phyloP scores from a whole-genome alignment of 106 monocot genomes.

The Dendrobium huoshanense region DNA sequence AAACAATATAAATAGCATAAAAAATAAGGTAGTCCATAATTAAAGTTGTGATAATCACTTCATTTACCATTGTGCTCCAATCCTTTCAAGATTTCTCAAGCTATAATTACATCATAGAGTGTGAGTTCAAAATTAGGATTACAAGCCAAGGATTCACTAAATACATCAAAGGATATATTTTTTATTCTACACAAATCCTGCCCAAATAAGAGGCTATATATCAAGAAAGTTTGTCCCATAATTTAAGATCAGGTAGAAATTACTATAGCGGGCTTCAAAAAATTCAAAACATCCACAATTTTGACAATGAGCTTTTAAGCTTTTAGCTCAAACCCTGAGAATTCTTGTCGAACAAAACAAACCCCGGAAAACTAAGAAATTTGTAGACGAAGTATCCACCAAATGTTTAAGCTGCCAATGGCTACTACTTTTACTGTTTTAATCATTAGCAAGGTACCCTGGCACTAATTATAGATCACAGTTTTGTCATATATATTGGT shows the following conservation, averaged over 20 bases:
- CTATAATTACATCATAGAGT: no score
- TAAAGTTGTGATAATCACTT: no score
- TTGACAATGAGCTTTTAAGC: not conserved
- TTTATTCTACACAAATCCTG: no score
- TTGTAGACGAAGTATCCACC: not conserved
- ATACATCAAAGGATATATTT: no score
- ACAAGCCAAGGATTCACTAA: no score
- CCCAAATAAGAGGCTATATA: no score
- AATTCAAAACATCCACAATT: not conserved
- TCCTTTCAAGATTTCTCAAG: no score
- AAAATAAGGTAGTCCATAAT: no score
- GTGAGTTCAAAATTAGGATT: no score
- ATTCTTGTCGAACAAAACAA: not conserved
- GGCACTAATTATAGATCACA: not conserved
- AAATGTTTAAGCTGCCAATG: not conserved
- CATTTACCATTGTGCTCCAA: no score
- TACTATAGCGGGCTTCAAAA: not conserved
- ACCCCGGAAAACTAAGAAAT: not conserved
- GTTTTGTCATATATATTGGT: not conserved
- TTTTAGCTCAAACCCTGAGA: not conserved
- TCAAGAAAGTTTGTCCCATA: no score
- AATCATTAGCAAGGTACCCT: not conserved
- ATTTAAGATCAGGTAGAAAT: not conserved
- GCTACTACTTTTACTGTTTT: not conserved
- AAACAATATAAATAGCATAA: no score